Evolutionary conservation across 2,329 filamentous ascomycete species (phyloP).

Genomic region (Grosmannia clavigera): DNA sequence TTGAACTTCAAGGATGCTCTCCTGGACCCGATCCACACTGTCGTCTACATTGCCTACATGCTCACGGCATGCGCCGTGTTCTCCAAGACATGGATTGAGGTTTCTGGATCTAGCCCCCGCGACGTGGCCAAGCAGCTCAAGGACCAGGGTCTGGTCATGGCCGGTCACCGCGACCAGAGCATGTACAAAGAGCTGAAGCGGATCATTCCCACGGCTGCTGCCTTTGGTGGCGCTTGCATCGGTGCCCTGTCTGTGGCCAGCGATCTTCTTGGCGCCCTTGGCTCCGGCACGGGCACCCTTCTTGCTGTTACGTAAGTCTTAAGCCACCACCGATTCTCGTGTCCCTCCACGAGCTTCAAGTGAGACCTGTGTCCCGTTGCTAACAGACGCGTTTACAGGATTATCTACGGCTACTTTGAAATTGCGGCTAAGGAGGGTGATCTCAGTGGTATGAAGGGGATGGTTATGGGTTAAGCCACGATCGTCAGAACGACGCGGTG

Average conservation of each 20-base stretch:
- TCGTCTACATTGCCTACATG: conserved; percentile 95
- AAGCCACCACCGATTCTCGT: background rate
- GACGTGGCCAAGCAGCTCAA: conserved; percentile 99
- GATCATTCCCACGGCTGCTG: conserved; percentile 94
- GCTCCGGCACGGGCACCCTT: conserved; percentile 93
- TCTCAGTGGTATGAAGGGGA: conserved; percentile 67
- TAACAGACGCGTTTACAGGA: conserved; percentile 38
- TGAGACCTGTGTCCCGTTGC: background rate
- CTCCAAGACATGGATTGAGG: conserved; percentile 99
- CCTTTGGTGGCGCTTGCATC: conserved; percentile 98
- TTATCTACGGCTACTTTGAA: conserved; percentile 99
- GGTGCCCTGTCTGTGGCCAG: conserved; percentile 91
- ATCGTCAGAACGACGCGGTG: background rate
- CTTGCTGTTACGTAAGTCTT: conserved; percentile 89
- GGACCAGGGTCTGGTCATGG: conserved; percentile 99
- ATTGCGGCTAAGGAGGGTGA: conserved; percentile 98
- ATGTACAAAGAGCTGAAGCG: conserved; percentile 99
- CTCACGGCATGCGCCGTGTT: conserved; percentile 86
- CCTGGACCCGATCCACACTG: conserved; percentile 91
- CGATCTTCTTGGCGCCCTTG: conserved; percentile 89
- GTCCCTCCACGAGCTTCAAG: background rate
- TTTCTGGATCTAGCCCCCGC: conserved; percentile 91
- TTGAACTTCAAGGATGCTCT: conserved; percentile 96
- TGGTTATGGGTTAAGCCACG: conserved; percentile 52
- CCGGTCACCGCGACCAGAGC: conserved; percentile 96